Evolutionary conservation across 345 rosid species (phyloP), one percentile per base, ranked within the genome.

Genomic region (Sapria himalayana): DNA sequence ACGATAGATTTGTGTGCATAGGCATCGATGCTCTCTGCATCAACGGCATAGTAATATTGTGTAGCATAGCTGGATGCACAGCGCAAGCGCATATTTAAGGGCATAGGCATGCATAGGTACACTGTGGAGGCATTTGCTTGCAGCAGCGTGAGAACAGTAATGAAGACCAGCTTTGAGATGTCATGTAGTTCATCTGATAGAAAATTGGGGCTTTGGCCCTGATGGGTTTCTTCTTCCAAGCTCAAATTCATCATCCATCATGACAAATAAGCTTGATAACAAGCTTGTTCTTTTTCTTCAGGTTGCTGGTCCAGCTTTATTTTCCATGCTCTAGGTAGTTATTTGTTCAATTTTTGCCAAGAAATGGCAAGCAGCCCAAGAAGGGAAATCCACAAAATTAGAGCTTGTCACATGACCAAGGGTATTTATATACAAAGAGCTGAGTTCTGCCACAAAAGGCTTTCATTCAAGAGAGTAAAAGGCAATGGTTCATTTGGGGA

Each of bases 401-500:
- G 98, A 73, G 49, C 55, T 73, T 6, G 55, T 84, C 57, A 49
- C 89, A 0, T 84, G 93, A 27, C 71, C 86, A 11, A 73, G 66
- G 37, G 74, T 73, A 56, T 84, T 74, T 41, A 63, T 65, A 19
- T 91, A 77, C 61, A 91, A 51, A 54, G 95, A 84, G 39, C 64
- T 91, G 14, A 67, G 66, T 33, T 21, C 41, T 21, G 92, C 99
- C 15, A 84, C 95, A 0, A 71, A 56, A 65, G 95, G 89, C 49
- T 84, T 91, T 49, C 92, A 91, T 39, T 56, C 84, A 1, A 74
- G 78, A 63, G 95, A 51, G 72, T 91, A 33, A 62, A 82, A 2
- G 99, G 99, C 2, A 54, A 51, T 16, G 99, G 95, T 1, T 78
- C 93, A 10, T 91, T 91, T 48, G 93, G 95, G 19, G 71, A 81